phyloP scores from a whole-genome alignment of 2,329 filamentous ascomycete genomes.

The Aspergillus caelatus region DNA sequence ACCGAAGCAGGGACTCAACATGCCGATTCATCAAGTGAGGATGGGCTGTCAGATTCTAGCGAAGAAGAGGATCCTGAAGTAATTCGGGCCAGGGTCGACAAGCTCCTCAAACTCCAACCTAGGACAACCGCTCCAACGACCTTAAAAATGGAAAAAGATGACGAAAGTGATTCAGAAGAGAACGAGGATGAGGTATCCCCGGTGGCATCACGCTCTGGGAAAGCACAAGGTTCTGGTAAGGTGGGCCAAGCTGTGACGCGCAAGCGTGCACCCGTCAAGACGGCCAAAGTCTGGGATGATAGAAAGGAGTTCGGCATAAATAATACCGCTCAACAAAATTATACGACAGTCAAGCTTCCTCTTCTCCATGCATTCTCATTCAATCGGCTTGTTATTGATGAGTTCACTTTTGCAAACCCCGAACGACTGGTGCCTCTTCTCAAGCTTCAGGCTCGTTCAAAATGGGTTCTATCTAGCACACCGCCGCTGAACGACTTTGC shows the following conservation, averaged over 20 bases:
- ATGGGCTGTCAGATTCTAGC: conserved; percentile 17
- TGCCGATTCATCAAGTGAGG: conserved; percentile 21
- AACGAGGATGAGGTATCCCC: conserved; percentile 13
- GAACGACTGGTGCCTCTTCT: conserved; percentile 48
- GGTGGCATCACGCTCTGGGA: not conserved
- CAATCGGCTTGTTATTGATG: conserved; percentile 64
- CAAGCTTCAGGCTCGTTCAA: conserved; percentile 53
- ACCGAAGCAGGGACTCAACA: conserved; percentile 7
- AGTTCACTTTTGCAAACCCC: conserved; percentile 61
- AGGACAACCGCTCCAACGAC: not conserved
- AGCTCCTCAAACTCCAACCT: conserved; percentile 13
- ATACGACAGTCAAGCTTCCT: conserved; percentile 33
- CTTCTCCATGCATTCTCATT: conserved; percentile 64
- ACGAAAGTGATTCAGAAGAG: conserved; percentile 2
- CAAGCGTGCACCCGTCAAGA: conserved; percentile 12
- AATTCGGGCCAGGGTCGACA: conserved; percentile 22
- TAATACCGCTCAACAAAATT: conserved; percentile 15
- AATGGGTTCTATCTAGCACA: conserved; percentile 67
- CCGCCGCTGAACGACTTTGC: conserved; percentile 61
- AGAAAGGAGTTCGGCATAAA: conserved; percentile 29
- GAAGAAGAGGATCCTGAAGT: conserved; percentile 12
- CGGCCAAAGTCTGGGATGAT: conserved; percentile 19
- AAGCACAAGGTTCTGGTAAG: not conserved
- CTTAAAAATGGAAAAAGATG: not conserved
- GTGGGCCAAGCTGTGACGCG: conserved; percentile 2